Conservation (phyloP, 805 yeast genomes). For the Ogataea henricii region DNA sequence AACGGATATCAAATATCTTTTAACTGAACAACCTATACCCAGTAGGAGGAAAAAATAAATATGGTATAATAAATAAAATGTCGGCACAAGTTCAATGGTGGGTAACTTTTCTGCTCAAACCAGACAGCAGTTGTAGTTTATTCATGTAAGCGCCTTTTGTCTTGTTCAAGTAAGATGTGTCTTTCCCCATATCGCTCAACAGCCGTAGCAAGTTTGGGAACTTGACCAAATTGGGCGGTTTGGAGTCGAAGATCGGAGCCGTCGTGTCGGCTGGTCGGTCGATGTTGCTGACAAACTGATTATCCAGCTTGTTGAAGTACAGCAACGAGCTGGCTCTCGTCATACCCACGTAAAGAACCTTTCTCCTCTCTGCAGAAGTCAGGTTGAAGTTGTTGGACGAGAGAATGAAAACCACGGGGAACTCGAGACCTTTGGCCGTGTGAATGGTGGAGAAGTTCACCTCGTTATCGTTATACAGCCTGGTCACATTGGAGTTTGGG, state of each 20-base stretch:
- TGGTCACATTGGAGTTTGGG: slow-evolving; percentile 26
- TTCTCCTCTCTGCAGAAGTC: slow-evolving; percentile 34
- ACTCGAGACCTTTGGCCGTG: slow-evolving; percentile 73
- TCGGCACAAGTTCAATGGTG: slow-evolving; percentile 10
- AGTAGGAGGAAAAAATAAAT: slow-evolving; percentile 24
- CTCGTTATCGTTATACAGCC: slow-evolving; percentile 30
- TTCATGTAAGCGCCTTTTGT: slow-evolving; percentile 7
- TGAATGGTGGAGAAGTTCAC: slow-evolving; percentile 69
- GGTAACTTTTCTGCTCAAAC: slow-evolving; percentile 9
- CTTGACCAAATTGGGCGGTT: slow-evolving; percentile 14
- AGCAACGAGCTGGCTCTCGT: slow-evolving; percentile 59
- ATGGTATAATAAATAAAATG: background rate
- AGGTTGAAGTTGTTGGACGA: slow-evolving; percentile 25
- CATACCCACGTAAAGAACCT: slow-evolving; percentile 62
- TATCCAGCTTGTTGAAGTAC: slow-evolving; percentile 36
- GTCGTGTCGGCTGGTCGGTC: slow-evolving; percentile 18
- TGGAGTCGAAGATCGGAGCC: slow-evolving; percentile 9
- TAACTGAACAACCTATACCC: slow-evolving; percentile 48
- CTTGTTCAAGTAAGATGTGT: slow-evolving; percentile 6
- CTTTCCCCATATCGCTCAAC: slow-evolving; percentile 22
- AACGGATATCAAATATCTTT: slow-evolving; percentile 41
- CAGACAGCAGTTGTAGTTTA: slow-evolving; percentile 4
- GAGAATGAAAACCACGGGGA: slow-evolving; percentile 63
- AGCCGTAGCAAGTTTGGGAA: slow-evolving; percentile 13
- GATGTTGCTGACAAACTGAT: slow-evolving; percentile 22